These are phyloP conservation scores for Aspergillus fumigatiaffinis DNA, from an alignment of 2,329 filamentous ascomycete species.

Conservation along the genomic window DNA sequence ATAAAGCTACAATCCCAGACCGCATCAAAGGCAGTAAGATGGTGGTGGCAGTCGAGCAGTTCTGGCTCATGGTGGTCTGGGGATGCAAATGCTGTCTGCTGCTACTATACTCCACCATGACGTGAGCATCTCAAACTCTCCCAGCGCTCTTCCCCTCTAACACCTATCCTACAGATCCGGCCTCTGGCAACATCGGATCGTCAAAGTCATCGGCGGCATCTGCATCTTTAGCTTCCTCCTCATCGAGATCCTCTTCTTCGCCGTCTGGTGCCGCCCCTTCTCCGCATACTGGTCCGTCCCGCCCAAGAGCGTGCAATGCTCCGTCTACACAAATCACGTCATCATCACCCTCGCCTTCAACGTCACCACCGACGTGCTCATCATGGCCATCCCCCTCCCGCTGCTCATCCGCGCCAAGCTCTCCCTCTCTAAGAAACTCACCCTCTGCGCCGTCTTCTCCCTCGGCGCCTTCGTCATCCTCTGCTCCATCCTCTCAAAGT, in stretches of 20 bases:
- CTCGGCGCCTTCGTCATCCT: conserved; percentile 56
- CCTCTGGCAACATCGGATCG: conserved; percentile 32
- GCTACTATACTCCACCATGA: conserved; percentile 53
- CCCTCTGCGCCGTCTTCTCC: conserved; percentile 53
- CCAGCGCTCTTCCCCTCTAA: background rate
- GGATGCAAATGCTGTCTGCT: conserved; percentile 52
- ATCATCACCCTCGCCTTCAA: conserved; percentile 48
- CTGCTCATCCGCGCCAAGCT: conserved; percentile 42
- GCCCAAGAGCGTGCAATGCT: conserved; percentile 41
- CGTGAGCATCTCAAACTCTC: conserved; percentile 31
- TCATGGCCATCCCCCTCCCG: conserved; percentile 46
- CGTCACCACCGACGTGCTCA: conserved; percentile 44
- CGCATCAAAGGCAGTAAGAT: conserved; percentile 54
- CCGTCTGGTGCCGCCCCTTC: conserved; percentile 53
- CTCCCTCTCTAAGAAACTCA: conserved; percentile 46
- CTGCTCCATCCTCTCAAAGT: conserved; percentile 57
- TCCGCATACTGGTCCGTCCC: conserved; percentile 52
- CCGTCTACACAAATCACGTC: conserved; percentile 47
- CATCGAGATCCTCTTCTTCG: conserved; percentile 50
- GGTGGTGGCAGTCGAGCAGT: conserved; percentile 52
- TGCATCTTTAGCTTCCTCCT: conserved; percentile 45
- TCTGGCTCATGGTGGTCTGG: conserved; percentile 51
- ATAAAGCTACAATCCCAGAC: conserved; percentile 37
- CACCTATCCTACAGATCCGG: conserved; percentile 13
- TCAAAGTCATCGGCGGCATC: conserved; percentile 45